Base-by-base conservation (phyloP, 441 rosid genomes). In the Biscutella auriculata region DNA sequence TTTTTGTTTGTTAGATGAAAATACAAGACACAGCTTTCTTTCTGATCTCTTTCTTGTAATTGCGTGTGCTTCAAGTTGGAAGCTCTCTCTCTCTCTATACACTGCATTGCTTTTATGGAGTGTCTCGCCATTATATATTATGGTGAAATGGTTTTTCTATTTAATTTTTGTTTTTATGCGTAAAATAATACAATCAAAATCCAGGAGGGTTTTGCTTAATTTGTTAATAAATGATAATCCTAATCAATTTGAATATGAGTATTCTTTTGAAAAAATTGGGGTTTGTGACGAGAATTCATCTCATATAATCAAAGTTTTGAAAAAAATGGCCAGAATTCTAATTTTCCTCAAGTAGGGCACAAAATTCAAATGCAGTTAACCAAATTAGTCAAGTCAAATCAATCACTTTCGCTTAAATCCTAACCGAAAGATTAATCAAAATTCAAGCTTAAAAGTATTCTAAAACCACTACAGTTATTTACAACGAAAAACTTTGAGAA, bases 21-120 rank as follows among this genome's bases (percentile, higher is more conserved):
- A 49, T n/a, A 33, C 17, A 40, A 42, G 45, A 49, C 44, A 57
- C 4, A n/a, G 17, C 46, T 57, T 55, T 9, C 12, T 35, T 39
- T 19, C 8, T 37, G 34, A 28, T 21, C 7, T 21, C 9, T 48
- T 5, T 65, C 7, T 56, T 26, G 52, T 33, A 49, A 65, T n/a
- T 49, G 57, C 7, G 53, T 57, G 12, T 34, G 39, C 64, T 57
- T 65, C 52, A 65, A 50, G 53, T n/a, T 16, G 54, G 47, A 49
- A 50, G n/a, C 54, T 19, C 33, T 50, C 42, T 42, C 33, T 51
- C 12, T 41, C 11, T 19, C 29, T 48, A 51, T 58, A 2, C 53
- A 16, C 9, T 66, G 65, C 55, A 19, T 52, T 51, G 48, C 48
- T 27, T 44, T 63, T 37, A 8, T 44, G 29, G 50, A 46, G 5